Base-by-base conservation (phyloP, 1,139 yeast species). In the Suhomyces maxii region DNA sequence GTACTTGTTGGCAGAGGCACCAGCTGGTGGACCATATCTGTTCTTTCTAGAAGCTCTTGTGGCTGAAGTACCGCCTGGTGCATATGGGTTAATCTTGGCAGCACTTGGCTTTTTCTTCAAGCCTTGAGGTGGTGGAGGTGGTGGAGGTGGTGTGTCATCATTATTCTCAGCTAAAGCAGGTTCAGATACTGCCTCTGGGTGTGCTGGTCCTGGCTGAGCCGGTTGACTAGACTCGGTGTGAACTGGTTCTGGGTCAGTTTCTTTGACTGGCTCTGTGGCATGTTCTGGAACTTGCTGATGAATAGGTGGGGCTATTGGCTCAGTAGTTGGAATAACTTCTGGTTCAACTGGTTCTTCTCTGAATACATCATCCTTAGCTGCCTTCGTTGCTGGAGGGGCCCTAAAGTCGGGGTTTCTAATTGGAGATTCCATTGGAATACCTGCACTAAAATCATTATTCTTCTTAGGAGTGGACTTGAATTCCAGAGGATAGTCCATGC, bases 1-100 rank as follows among this genome's bases (percentile, higher is more conserved):
- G 42, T 57, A 59, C 43, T 55, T 58, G 38, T 45, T 49, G 14
- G 50, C 18, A 11, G 40, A 11, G 40, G 36, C 37, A 31, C 54
- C 56, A 11, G 58, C 45, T 10, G 65, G 56, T 8, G 73, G 71
- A 1, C 72, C 72, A 45, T 68, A 68, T 41, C 55, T 65, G 48
- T 48, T 64, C 42, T 52, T 58, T 39, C 54, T 57, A 9, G 58
- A 32, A 9, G 47, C 28, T 6, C 40, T 30, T 33, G 23, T 49
- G 23, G 45, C 13, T 30, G 38, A 10, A 11, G 51, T 33, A 1
- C 54, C 56, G 3, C 65, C 63, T 12, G 79, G 78, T 2, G 78
- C 77, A 54, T 73, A 73, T 28, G 79, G 77, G 47, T 73, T 72
- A n/a, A 53, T 53, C 44, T 57, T 62, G 8, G 49, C 42, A 10